Base-by-base conservation (phyloP, 148 eudicot species). In the Heliosperma pusillum region DNA sequence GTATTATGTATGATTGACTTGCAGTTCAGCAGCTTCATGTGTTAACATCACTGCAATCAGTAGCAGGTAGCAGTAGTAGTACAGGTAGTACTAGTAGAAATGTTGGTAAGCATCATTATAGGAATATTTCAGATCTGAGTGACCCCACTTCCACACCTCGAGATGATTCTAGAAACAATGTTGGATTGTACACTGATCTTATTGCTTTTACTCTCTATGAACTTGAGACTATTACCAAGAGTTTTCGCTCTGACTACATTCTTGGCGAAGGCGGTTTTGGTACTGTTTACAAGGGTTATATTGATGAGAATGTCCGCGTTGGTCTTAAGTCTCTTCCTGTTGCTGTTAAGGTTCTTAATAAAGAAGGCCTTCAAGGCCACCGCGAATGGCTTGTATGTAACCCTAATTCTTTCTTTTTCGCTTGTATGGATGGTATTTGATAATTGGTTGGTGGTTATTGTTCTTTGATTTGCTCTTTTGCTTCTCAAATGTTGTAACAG, bases 221-320 rank as follows among this genome's bases (percentile, higher is more conserved):
- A 86, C 90, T 93, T 3, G 97, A 93, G 81, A 91, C 98, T 74
- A 91, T 93, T 69, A 93, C 98, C 59, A 93, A 93, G 89, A 91
- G 97, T 84, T 93, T 93, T 71, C 96, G 98, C 24, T 87, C 93
- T 5, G 98, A 93, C 75, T 93, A 93, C 82, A 88, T 93, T 67
- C 89, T 93, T 5, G 98, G 98, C 6, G 94, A 88, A 82, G 98
- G 98, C 1, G 98, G 98, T 20, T 93, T 93, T 78, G 98, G 98
- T 10, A 93, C 94, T 9, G 98, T 93, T 15, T 93, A 93, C 64
- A 93, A 93, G 80, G 98, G 98, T 58, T 93, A 93, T 81, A 93
- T 93, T 69, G 97, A 93, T 69, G 98, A 91, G 82, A 93, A 93
- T 84, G 94, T 93, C 5, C 77, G 98, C 21, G 94, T 91, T 69